These are phyloP conservation scores for Populus tomentosa DNA, from an alignment of 441 rosid species.

Conservation along the genomic window DNA sequence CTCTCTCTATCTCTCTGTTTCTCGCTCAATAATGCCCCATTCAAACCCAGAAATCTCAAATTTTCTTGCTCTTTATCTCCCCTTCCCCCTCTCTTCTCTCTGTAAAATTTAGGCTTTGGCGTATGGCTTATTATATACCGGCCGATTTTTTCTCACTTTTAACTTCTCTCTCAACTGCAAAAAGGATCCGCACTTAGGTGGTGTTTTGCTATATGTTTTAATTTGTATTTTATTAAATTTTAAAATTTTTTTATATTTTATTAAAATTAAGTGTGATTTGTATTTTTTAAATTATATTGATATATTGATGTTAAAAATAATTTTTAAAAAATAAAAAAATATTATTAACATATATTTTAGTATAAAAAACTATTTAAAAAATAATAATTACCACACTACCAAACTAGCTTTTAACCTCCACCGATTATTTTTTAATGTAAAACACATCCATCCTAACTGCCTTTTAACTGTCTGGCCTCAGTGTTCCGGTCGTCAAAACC, in stretches of 20 bases:
- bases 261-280: no score
- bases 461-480: background rate
- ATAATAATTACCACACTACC: no score
- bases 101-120: slow-evolving; percentile 14
- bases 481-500: background rate
- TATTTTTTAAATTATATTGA: no score
- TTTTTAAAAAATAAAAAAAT: no score
- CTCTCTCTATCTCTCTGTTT: slow-evolving; percentile 27
- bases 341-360: no score
- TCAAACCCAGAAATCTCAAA: slow-evolving; percentile 1
- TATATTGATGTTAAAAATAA: no score
- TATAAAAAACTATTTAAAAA: no score
- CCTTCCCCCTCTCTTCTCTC: background rate
- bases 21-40: background rate
- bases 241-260: no score
- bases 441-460: slow-evolving; percentile 2
- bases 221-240: no score
- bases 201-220: no score
- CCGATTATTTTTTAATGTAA: slow-evolving; percentile 35
- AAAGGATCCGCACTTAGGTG: slow-evolving; percentile 15
- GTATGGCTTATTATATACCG: slow-evolving; percentile 28
- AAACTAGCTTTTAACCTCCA: no score
- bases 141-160: slow-evolving; percentile 28
- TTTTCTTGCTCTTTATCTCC: slow-evolving; percentile 1
- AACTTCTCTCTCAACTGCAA: background rate